Evolutionary conservation across 2,329 filamentous ascomycete genomes (phyloP), one percentile per base, ranked within the genome.

Genomic region (Alternaria ventricosa): DNA sequence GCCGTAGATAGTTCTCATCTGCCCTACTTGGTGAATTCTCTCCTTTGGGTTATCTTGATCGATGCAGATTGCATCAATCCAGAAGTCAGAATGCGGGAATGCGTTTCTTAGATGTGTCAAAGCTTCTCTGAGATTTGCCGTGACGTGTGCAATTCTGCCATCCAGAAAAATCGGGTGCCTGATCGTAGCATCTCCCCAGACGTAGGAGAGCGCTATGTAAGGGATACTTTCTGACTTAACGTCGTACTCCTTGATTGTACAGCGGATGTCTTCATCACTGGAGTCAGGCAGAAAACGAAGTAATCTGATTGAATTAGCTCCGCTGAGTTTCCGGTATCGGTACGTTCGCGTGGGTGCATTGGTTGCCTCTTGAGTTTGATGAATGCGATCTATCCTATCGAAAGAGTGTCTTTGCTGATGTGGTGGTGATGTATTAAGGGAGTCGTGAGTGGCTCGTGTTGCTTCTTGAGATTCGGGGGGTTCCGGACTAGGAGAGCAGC

Each of bases 81-180:
- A 41, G 1, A 41, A 41, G 15, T 7, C 10, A 2, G 8, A 10
- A 3, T 41, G 1, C 1, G 36, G 15, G 15, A n/a, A 18, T 8
- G 8, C 36, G 4, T 3, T 10, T 1, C 4, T 1, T 41, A 41
- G 9, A 11, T 41, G 36, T 6, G 36, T 1, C n/a, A 41, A n/a
- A 2, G 36, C n/a, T 18, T 41, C n/a, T 18, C 9, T 18, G 5
- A 41, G 36, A 41, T 41, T 41, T 1, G 36, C 10, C 3, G 36
- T 41, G n/a, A 41, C 4, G 5, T 18, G 1, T 18, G 36, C 36
- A 18, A 0, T 41, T 6, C 9, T 2, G 36, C 36, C 36, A 1
- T 41, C 36, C 0, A 41, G 0, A 0, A 0, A 10, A 0, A 41
- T 41, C 0, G 36, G 0, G 5, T 41, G 1, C n/a, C n/a, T 4